Evolutionary conservation across 106 monocot genomes (phyloP), one percentile per base, ranked within the genome.

Genomic region (Iris macrosiphon): DNA sequence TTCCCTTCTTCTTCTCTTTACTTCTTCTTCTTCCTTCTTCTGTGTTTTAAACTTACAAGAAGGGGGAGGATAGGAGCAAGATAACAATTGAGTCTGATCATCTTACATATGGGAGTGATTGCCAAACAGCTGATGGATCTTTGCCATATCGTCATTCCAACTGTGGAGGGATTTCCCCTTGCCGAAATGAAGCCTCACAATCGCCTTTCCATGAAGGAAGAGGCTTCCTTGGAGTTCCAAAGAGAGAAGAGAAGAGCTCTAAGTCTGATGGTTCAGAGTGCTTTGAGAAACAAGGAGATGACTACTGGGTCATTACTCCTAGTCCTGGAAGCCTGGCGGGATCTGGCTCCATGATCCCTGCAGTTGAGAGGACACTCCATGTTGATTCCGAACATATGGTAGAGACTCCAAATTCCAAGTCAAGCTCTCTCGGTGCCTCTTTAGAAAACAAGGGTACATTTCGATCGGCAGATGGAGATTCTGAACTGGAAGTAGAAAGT

Each of bases 51-150:
- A n/a, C n/a, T n/a, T n/a, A n/a, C n/a, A n/a, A n/a, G n/a, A n/a
- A 43, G 42, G 55, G 24, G 12, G 78, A 81, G 24, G 37, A 81
- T 33, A 69, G 38, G 20, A 85, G 78, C 44, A 85, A 60, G 49
- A 15, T 67, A 30, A 82, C 67, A 13, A 73, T 65, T 45, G 78
- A 85, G 48, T 85, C 82, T 4, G 73, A 89, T 45, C 74, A 61
- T 27, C 64, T 74, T 31, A 57, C 59, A 3, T 63, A 66, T 39
- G 66, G 51, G 68, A 84, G 80, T 44, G 74, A 79, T 76, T 92
- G 85, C 13, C 77, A 37, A 26, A 78, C 80, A 7, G 25, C 69
- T 13, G 72, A 78, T 66, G 72, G 61, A 7, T 90, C 81, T 40
- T 81, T 77, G 17, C 67, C 75, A 2, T 75, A 40, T 34, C 47